A percentile compares a stretch with the other conserved stretches of the same genome.
These are phyloP conservation scores for Curvularia sp. DNA, from an alignment of 2,329 filamentous ascomycete genomes.

Conservation along the genomic window DNA sequence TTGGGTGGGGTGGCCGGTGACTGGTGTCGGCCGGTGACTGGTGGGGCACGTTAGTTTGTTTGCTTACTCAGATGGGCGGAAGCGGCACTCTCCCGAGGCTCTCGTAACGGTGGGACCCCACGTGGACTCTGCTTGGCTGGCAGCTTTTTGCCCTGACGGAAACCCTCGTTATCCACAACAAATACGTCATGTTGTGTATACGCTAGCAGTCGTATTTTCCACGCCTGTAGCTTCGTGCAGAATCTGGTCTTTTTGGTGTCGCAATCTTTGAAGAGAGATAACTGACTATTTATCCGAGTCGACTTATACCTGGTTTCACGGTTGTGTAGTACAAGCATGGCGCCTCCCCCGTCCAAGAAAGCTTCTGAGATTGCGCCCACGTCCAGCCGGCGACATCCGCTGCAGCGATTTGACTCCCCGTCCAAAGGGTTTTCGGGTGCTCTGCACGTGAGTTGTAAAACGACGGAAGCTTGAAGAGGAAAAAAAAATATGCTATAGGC, in stretches of 20 bases:
- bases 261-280: neutral
- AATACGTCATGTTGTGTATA: conserved; percentile 21
- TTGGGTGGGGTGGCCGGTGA: no score
- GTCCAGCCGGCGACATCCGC: conserved; percentile 59
- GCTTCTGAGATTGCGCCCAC: conserved; percentile 19
- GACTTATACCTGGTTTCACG: neutral
- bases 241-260: neutral
- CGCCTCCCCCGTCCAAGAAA: conserved; percentile 1
- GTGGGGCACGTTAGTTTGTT: neutral
- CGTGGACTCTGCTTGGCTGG: conserved; percentile 19
- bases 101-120: conserved; percentile 14
- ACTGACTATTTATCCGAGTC: no score
- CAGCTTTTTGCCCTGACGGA: neutral
- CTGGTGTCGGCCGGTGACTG: no score
- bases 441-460: conserved; percentile 58
- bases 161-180: conserved; percentile 1
- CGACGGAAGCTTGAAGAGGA: neutral
- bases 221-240: neutral
- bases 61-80: conserved; percentile 6
- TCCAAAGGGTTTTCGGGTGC: conserved; percentile 68
- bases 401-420: conserved; percentile 71
- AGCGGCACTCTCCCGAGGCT: conserved; percentile 21
- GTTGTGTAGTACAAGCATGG: conserved; percentile 6
- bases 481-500: neutral
- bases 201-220: neutral